Evolutionary conservation across 1,284 basidiomycete genomes (phyloP), one percentile per base, ranked within the genome.

Genomic region (Porodaedalea pini): DNA sequence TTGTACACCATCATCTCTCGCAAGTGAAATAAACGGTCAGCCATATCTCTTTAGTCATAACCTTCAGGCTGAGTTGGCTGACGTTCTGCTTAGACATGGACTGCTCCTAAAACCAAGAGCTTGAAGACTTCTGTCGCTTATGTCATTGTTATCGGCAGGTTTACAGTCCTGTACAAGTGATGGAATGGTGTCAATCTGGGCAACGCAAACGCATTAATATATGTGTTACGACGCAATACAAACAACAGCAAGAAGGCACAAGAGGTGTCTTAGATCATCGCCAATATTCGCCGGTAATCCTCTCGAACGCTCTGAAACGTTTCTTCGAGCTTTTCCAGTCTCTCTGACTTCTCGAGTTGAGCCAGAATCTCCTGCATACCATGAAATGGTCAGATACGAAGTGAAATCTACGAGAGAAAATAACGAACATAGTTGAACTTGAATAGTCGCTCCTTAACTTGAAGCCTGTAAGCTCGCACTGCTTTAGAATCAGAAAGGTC

Each of bases 381-480:
- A 47, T 44, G 45, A 41, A 29, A 59, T 63, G 45, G 67, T 52
- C 50, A 48, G 10, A 29, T 27, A 10, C 11, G 37, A 25, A 25
- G 5, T 58, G 43, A 50, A 37, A 4, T 19, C 7, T 21, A 44
- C 23, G 10, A 40, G 15, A 17, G 17, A 39, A 47, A 13, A 40
- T 13, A 39, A 23, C 11, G 21, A 67, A 94, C 94, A 69, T 88
- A 95, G 74, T 98, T 99, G 74, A 97, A 97, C 43, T 93, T 81
- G 70, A 90, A 98, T 54, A 99, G 73, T 34, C 96, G 81, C 69
- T 95, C 93, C 73, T 99, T 97, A 68, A 96, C 92, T 71, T 92
- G 85, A 51, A 94, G 70, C 57, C 94, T 78, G 70, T 88, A 94
- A 25, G 85, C 84, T 52, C 76, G 80, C 66, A 80, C 72, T 32